phyloP scores from a whole-genome alignment of 371 early-diverging fungal species.

The Globomyces sp. region DNA sequence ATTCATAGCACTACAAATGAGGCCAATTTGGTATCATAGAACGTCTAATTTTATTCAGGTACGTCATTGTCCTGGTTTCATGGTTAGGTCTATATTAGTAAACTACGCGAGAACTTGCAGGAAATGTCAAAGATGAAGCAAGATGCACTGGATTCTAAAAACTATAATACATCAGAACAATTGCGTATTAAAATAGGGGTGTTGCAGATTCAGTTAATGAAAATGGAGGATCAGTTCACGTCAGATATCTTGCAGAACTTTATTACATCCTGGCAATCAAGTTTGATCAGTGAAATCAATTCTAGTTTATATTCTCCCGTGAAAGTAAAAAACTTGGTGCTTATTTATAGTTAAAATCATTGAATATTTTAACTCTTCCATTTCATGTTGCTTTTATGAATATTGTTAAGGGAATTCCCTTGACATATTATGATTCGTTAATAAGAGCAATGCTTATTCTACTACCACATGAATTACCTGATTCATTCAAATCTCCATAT shows the following conservation, averaged over 20 bases:
- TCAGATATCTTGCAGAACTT: slow-evolving; percentile 44
- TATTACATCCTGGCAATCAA: slow-evolving; percentile 43
- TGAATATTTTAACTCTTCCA: slow-evolving; percentile 30
- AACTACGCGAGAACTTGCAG: slow-evolving; percentile 33
- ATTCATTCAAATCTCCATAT: slow-evolving; percentile 40
- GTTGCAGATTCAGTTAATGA: slow-evolving; percentile 40
- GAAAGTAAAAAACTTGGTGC: background rate
- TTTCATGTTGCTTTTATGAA: slow-evolving; percentile 34
- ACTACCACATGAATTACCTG: slow-evolving; percentile 43
- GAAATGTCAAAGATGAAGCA: slow-evolving; percentile 42
- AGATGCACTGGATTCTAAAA: slow-evolving; percentile 39
- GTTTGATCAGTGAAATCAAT: slow-evolving; percentile 30
- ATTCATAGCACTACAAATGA: too few relatives aligned
- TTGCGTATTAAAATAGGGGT: slow-evolving; percentile 37
- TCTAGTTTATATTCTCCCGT: slow-evolving; percentile 15
- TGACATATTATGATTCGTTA: slow-evolving; percentile 40
- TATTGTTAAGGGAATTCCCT: slow-evolving; percentile 31
- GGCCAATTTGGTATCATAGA: too few relatives aligned
- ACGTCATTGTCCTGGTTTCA: slow-evolving; percentile 5
- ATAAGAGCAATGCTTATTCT: slow-evolving; percentile 36
- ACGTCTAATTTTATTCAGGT: background rate
- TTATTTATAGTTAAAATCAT: background rate
- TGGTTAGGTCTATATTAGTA: slow-evolving; percentile 36
- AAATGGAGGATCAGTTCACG: slow-evolving; percentile 48
- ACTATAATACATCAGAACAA: slow-evolving; percentile 45